A percentile compares a stretch with the other conserved stretches of the same genome.
These are phyloP conservation scores for Suhomyces kunorum DNA, from an alignment of 1,139 yeast species.

Conservation along the genomic window DNA sequence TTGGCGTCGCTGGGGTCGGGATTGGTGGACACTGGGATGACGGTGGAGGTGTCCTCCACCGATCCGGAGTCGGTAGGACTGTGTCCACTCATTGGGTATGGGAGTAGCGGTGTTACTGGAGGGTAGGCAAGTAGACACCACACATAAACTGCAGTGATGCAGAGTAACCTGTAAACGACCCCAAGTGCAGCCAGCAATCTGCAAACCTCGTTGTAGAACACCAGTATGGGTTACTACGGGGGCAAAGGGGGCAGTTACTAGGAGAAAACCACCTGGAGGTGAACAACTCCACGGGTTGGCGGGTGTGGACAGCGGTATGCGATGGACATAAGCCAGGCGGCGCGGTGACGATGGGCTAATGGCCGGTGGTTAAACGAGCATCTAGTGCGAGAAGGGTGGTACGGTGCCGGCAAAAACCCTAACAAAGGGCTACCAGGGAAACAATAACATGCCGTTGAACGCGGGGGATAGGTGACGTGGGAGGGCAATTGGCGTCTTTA, in stretches of 20 bases:
- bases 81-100: neutral
- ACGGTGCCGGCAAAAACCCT: neutral
- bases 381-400: neutral
- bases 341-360: neutral
- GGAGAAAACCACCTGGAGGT: neutral
- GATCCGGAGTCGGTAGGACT: neutral
- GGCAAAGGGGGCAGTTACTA: neutral
- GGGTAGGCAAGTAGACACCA: neutral
- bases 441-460: neutral
- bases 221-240: too few species aligned
- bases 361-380: neutral
- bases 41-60: neutral
- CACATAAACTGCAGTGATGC: neutral
- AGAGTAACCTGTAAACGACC: neutral
- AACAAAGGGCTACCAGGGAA: neutral
- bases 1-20: conserved; percentile 1
- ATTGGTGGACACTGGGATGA: neutral
- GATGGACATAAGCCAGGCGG: neutral
- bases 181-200: neutral
- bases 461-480: neutral
- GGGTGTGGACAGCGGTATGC: neutral
- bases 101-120: too few species aligned
- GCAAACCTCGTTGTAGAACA: neutral
- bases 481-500: too few species aligned
- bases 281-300: too few species aligned